These are phyloP conservation scores for Tulasnella sp. DNA, from an alignment of 768 basidiomycete genomes.

Conservation along the genomic window DNA sequence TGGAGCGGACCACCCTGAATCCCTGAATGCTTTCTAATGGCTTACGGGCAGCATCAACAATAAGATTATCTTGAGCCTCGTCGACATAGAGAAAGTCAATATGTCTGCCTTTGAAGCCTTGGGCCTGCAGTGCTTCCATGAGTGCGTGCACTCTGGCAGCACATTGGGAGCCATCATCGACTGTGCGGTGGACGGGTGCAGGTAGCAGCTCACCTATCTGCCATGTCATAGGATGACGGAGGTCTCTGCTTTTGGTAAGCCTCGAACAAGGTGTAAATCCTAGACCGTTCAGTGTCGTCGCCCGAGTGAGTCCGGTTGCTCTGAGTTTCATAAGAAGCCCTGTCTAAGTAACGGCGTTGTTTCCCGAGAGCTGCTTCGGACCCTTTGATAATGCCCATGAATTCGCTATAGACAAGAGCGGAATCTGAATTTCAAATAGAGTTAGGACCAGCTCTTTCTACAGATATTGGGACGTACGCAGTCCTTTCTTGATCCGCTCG, in stretches of 20 bases:
- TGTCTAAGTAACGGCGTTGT: conserved; percentile 38
- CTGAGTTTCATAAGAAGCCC: conserved; percentile 40
- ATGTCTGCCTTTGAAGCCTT: conserved; percentile 28
- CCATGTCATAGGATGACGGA: conserved; percentile 44
- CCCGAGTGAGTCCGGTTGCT: conserved; percentile 47
- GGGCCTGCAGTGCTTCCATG: conserved; percentile 48
- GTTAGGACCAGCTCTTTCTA: background rate
- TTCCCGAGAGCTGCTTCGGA: conserved; percentile 44
- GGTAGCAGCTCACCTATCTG: conserved; percentile 43
- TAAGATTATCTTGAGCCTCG: conserved; percentile 63
- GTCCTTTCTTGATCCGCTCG: background rate
- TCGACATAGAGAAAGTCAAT: conserved; percentile 64
- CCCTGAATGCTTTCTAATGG: no score
- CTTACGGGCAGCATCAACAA: conserved; percentile 56
- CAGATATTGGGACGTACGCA: background rate
- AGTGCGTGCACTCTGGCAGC: background rate
- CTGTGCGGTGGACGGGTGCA: background rate
- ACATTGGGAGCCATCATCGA: background rate
- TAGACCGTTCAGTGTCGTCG: conserved; percentile 44
- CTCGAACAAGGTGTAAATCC: conserved; percentile 48
- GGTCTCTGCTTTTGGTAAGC: conserved; percentile 44
- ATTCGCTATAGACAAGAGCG: conserved; percentile 21
- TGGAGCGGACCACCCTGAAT: background rate
- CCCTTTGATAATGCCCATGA: conserved; percentile 47
- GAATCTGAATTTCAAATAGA: background rate